Evolutionary conservation across 2,329 filamentous ascomycete species (phyloP).

Genomic region (Fusarium sp.): DNA sequence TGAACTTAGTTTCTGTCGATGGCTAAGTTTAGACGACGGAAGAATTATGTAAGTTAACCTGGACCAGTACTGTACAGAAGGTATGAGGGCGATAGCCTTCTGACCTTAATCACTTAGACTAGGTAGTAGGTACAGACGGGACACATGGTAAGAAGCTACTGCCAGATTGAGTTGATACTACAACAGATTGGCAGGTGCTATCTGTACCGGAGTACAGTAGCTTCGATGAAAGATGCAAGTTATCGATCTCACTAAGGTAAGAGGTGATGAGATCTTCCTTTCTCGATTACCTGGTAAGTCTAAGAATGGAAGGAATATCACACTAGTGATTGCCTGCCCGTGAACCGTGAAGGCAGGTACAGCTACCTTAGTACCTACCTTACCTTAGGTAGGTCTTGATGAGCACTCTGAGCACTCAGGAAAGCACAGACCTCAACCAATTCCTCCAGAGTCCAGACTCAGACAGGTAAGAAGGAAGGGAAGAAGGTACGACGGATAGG

Average conservation of each 20-base stretch:
- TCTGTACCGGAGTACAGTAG: neutral
- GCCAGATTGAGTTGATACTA: neutral
- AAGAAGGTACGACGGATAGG: neutral
- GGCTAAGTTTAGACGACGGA: neutral
- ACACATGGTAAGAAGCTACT: conserved; percentile 3
- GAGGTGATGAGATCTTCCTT: neutral
- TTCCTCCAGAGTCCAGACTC: neutral
- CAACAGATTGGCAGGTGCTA: neutral
- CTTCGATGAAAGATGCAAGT: conserved; percentile 9
- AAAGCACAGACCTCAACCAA: conserved; percentile 11
- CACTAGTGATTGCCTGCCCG: neutral
- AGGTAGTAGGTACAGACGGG: neutral
- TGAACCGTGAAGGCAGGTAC: neutral
- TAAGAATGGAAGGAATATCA: neutral
- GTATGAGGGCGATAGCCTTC: neutral
- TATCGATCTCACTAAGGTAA: conserved; percentile 5
- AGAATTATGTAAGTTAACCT: neutral
- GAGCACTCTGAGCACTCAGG: neutral
- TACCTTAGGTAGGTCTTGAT: neutral
- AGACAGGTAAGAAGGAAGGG: neutral
- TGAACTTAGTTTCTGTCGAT: neutral
- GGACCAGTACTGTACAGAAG: neutral
- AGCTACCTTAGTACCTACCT: neutral
- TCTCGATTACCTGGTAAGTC: neutral
- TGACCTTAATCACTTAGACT: conserved; percentile 21